phyloP scores from a whole-genome alignment of 1,139 yeast genomes.

The Hemisphaericaspora xylofermentans region DNA sequence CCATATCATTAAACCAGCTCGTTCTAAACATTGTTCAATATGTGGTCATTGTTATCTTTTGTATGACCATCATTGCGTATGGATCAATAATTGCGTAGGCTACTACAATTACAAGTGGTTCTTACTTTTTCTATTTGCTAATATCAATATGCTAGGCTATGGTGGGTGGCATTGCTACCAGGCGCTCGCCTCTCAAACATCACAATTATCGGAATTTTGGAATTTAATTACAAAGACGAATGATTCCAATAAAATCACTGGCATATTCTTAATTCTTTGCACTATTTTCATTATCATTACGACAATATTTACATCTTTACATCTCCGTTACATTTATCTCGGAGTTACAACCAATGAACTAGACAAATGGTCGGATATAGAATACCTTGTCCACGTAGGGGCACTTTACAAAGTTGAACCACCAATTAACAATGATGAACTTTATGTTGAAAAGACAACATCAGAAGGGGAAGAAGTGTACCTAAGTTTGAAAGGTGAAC shows the following conservation, averaged over 20 bases:
- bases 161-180: slow-evolving; percentile 51
- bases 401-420: slow-evolving; percentile 24
- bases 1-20: slow-evolving; percentile 67
- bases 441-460: slow-evolving; percentile 17
- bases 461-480: slow-evolving; percentile 20
- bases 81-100: slow-evolving; percentile 93
- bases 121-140: slow-evolving; percentile 55
- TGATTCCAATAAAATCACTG: slow-evolving; percentile 44
- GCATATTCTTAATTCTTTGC: slow-evolving; percentile 55
- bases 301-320: slow-evolving; percentile 58
- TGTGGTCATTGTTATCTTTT: slow-evolving; percentile 68
- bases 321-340: slow-evolving; percentile 58
- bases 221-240: slow-evolving; percentile 27
- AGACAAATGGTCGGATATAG: slow-evolving; percentile 78
- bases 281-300: slow-evolving; percentile 53
- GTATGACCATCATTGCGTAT: slow-evolving; percentile 92
- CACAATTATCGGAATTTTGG: slow-evolving; percentile 17
- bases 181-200: slow-evolving; percentile 20
- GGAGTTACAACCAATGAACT: slow-evolving; percentile 94
- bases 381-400: slow-evolving; percentile 51
- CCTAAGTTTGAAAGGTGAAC: slow-evolving; percentile 29
- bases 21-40: slow-evolving; percentile 84
- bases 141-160: slow-evolving; percentile 56
- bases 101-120: slow-evolving; percentile 73
- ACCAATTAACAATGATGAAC: slow-evolving; percentile 11